These are phyloP conservation scores for Pelargonium cotyledonis DNA, from an alignment of 441 rosid species.

Conservation along the genomic window DNA sequence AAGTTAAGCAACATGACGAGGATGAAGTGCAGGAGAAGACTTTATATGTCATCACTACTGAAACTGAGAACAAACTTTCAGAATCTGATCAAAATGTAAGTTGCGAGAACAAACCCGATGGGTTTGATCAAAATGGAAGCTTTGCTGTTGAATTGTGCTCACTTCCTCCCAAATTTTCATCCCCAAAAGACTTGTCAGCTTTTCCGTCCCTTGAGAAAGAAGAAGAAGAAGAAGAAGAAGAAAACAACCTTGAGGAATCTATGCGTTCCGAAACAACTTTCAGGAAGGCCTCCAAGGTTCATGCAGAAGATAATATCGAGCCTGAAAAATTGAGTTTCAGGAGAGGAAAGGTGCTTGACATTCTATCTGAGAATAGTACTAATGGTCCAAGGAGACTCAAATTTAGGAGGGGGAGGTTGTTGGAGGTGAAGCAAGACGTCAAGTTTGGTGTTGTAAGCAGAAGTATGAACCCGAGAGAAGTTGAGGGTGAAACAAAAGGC, in stretches of 20 bases:
- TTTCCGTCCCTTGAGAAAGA: neutral
- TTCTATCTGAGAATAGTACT: constrained; percentile 32
- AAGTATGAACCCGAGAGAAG: constrained; percentile 44
- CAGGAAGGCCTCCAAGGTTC: constrained; percentile 25
- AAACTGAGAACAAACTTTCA: constrained; percentile 34
- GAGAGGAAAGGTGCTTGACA: constrained; percentile 55
- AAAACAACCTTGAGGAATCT: neutral
- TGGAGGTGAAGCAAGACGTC: constrained; percentile 29
- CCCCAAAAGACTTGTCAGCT: constrained; percentile 3
- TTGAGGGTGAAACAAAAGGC: constrained; percentile 24
- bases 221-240: too few relatives aligned
- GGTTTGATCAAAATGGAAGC: constrained; percentile 28
- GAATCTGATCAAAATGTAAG: too few relatives aligned
- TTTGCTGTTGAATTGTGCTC: constrained; percentile 28
- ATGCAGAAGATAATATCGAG: constrained; percentile 21
- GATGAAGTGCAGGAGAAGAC: constrained; percentile 52
- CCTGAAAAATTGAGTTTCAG: constrained; percentile 48
- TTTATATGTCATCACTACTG: constrained; percentile 49
- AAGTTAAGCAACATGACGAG: constrained; percentile 14
- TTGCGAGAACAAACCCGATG: too few relatives aligned
- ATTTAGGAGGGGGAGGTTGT: constrained; percentile 51
- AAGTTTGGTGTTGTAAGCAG: constrained; percentile 29
- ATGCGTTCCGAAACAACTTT: neutral
- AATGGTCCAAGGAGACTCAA: constrained; percentile 57
- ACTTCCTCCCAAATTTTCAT: constrained; percentile 22